Percentiles rank a stretch among this genome's conserved stretches.
These are phyloP conservation scores for Boletales sp. DNA, from an alignment of 768 basidiomycete genomes.

Conservation along the genomic window DNA sequence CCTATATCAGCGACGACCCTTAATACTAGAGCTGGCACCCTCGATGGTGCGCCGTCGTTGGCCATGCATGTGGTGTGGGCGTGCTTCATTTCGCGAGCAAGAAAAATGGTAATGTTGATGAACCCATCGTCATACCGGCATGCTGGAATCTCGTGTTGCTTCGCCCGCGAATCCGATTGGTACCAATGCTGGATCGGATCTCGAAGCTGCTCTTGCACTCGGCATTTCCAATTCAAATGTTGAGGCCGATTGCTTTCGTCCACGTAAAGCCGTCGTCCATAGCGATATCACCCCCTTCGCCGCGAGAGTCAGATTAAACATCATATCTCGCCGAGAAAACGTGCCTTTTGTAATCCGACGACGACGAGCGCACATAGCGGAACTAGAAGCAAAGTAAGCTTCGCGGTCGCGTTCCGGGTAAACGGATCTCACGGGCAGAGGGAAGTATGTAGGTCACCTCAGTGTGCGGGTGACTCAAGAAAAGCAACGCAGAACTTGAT, in stretches of 20 bases:
- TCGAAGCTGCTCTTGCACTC: conserved; percentile 20
- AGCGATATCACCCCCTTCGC: conserved; percentile 37
- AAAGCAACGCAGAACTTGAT: conserved; percentile 37
- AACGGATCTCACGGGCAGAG: conserved; percentile 41
- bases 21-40: conserved; percentile 1
- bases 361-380: conserved; percentile 46
- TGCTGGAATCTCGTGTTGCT: not conserved
- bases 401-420: not conserved
- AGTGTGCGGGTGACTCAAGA: conserved; percentile 26
- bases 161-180: conserved; percentile 1
- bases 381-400: conserved; percentile 32
- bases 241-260: conserved; percentile 7
- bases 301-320: not conserved
- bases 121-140: conserved; percentile 9
- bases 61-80: not conserved
- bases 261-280: conserved; percentile 24
- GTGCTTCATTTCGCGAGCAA: conserved; percentile 2
- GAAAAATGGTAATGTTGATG: not conserved
- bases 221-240: conserved; percentile 16
- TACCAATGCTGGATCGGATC: conserved; percentile 9
- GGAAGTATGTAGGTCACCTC: conserved; percentile 46
- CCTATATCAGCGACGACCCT: conserved; percentile 8
- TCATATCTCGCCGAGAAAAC: not conserved
- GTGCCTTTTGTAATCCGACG: conserved; percentile 49
- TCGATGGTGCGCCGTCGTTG: not conserved